These are phyloP conservation scores for Xylariomycetidae sp. DNA, from an alignment of 2,329 filamentous ascomycete species.

Conservation along the genomic window DNA sequence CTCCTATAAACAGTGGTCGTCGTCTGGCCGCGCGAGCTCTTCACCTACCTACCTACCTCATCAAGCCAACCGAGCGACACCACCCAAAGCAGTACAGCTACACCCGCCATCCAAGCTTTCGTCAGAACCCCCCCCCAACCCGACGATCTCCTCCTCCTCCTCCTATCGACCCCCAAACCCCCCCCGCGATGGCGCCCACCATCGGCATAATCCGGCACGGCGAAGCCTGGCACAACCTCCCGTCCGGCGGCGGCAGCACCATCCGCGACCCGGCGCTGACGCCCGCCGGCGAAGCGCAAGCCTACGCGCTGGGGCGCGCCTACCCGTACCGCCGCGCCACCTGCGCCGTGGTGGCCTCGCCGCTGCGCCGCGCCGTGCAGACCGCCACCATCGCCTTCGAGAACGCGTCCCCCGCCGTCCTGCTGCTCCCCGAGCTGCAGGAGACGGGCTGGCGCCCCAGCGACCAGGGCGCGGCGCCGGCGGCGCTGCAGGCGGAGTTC, in stretches of 20 bases:
- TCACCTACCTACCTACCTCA: too few species aligned
- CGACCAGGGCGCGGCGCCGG: slow-evolving; percentile 59
- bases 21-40: too few species aligned
- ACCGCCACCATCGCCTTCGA: slow-evolving; percentile 66
- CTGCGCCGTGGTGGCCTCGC: slow-evolving; percentile 67
- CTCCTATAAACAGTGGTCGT: too few species aligned
- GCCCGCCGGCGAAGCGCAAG: slow-evolving; percentile 63
- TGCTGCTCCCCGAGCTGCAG: slow-evolving; percentile 69
- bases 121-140: too few species aligned
- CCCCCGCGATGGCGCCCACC: slow-evolving; percentile 42
- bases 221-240: slow-evolving; percentile 71
- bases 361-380: slow-evolving; percentile 70
- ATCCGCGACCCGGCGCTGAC: slow-evolving; percentile 73
- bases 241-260: slow-evolving; percentile 51
- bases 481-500: slow-evolving; percentile 52
- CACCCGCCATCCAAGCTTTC: too few species aligned
- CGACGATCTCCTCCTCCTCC: too few species aligned
- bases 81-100: too few species aligned
- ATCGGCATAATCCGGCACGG: slow-evolving; percentile 67
- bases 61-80: too few species aligned
- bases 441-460: slow-evolving; percentile 68
- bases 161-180: too few species aligned
- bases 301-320: slow-evolving; percentile 46
- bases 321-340: slow-evolving; percentile 60
- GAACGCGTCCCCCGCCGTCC: slow-evolving; percentile 45